Percentiles rank a stretch among this genome's conserved stretches.
Evolutionary conservation across 805 yeast species (phyloP).

Genomic region (Schwanniomyces pseudopolymorphus): DNA sequence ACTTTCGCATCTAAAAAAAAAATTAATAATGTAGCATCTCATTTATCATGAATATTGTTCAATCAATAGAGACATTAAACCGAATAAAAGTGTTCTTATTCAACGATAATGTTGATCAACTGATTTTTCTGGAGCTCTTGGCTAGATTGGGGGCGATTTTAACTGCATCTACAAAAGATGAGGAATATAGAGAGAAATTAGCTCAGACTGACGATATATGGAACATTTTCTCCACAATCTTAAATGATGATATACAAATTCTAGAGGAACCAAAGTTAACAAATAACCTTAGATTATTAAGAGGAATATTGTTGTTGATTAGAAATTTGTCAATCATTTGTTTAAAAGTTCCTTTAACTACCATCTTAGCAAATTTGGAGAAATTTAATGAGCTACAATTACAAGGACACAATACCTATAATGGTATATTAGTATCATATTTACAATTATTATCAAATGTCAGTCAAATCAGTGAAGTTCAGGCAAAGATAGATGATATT

Average conservation of each 20-base stretch:
- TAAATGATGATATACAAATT: conserved; percentile 8
- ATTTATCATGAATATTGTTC: background rate
- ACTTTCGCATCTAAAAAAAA: conserved; percentile 1
- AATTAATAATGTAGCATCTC: background rate
- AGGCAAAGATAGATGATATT: conserved; percentile 6
- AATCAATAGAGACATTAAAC: background rate
- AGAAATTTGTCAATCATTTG: conserved; percentile 42
- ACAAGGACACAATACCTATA: conserved; percentile 8
- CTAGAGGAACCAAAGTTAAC: conserved; percentile 2
- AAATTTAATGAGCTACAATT: conserved; percentile 6
- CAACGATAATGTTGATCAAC: too few relatives aligned
- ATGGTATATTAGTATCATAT: conserved; percentile 16
- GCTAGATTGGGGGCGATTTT: conserved; percentile 6
- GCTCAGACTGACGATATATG: conserved; percentile 4
- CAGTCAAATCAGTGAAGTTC: conserved; percentile 26
- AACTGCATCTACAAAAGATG: conserved; percentile 2
- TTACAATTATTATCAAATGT: conserved; percentile 25
- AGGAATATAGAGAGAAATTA: conserved; percentile 5
- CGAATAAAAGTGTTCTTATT: background rate
- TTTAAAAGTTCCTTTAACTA: background rate
- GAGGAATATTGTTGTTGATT: conserved; percentile 50
- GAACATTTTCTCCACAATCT: conserved; percentile 4
- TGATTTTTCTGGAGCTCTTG: background rate
- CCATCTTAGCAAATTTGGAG: conserved; percentile 6
- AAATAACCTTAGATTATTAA: conserved; percentile 30